Evolutionary conservation across 2,329 filamentous ascomycete genomes (phyloP).

Genomic region (Tolypocladium ophioglossoides): DNA sequence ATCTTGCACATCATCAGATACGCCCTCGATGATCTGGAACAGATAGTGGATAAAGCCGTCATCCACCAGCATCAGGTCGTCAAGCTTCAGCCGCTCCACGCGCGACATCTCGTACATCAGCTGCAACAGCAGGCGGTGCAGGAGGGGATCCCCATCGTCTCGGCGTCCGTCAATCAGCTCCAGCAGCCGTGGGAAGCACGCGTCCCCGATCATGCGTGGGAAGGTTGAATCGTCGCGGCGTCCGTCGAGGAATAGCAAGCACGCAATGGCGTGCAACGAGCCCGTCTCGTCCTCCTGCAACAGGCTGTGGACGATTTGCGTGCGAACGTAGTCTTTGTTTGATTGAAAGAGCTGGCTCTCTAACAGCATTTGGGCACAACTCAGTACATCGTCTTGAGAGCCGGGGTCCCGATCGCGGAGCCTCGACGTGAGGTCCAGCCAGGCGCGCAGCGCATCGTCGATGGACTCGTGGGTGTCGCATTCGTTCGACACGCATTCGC

Average conservation of each 20-base stretch:
- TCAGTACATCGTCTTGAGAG: conserved; percentile 68
- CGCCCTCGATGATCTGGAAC: conserved; percentile 76
- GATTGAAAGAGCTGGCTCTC: conserved; percentile 62
- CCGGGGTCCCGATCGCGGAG: conserved; percentile 67
- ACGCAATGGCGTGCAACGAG: conserved; percentile 72
- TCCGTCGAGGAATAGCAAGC: conserved; percentile 80
- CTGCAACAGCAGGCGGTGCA: conserved; percentile 77
- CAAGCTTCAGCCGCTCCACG: conserved; percentile 67
- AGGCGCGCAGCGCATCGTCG: conserved; percentile 77
- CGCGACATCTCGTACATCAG: conserved; percentile 94
- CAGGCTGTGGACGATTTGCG: conserved; percentile 85
- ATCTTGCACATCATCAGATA: conserved; percentile 79
- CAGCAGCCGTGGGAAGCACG: conserved; percentile 72
- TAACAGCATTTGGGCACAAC: conserved; percentile 70
- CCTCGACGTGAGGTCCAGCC: conserved; percentile 66
- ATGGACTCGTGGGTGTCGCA: conserved; percentile 49
- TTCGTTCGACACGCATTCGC: conserved; percentile 31
- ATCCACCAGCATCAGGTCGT: conserved; percentile 66
- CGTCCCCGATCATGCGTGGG: conserved; percentile 76
- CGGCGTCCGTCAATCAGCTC: conserved; percentile 63
- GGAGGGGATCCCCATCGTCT: conserved; percentile 53
- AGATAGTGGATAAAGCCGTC: conserved; percentile 78
- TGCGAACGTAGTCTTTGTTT: conserved; percentile 79
- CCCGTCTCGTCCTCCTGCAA: conserved; percentile 72
- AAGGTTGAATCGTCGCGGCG: conserved; percentile 68